Evolutionary conservation across 2,329 filamentous ascomycete species (phyloP), one percentile per base, ranked within the genome.

Genomic region (Penicillium frequentans): DNA sequence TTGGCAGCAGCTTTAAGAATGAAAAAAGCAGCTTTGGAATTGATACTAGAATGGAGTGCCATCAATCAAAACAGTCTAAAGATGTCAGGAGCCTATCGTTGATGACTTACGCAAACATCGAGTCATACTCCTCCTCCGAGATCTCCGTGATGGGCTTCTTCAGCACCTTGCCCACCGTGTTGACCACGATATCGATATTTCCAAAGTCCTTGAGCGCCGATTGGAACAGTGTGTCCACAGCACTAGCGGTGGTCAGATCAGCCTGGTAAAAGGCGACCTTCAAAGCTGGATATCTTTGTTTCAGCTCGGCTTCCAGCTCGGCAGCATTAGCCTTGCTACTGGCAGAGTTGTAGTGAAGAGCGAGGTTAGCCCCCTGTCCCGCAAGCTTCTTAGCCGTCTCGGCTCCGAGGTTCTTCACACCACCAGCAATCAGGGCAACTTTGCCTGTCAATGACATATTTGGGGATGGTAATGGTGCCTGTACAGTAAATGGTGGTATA

Each of bases 11-110:
- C 77, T 55, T 79, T 77, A 49, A 80, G 70, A 59, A 80, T 72
- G 60, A 80, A 76, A 63, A 81, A 80, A 1, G 76, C 77, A 0
- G 71, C 64, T 60, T 81, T 80, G 60, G 77, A 79, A 66, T 81
- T 80, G 67, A 80, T 71, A 11, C 75, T 77, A 42, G 6, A 27
- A 19, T 14, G 11, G 11, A 26, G 7, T 26, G 24, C 24, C 24
- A 7, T 39, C 23, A 37, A 19, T 39, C 29, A 39, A 31, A 31
- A 5, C 3, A 13, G 9, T 3, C 19, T 21, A 19, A 39, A 39
- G 19, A 31, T 11, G 1, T 4, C 3, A 14, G 13, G 8, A 8
- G 13, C 11, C 29, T 13, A 31, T 13, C 19, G 21, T 10, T 37
- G 19, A 9, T 47, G 14, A 71, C 75, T 49, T 68, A 77, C 73